Evolutionary conservation across 2,329 filamentous ascomycete species (phyloP).

Genomic region (Sporothrix variecibatus): DNA sequence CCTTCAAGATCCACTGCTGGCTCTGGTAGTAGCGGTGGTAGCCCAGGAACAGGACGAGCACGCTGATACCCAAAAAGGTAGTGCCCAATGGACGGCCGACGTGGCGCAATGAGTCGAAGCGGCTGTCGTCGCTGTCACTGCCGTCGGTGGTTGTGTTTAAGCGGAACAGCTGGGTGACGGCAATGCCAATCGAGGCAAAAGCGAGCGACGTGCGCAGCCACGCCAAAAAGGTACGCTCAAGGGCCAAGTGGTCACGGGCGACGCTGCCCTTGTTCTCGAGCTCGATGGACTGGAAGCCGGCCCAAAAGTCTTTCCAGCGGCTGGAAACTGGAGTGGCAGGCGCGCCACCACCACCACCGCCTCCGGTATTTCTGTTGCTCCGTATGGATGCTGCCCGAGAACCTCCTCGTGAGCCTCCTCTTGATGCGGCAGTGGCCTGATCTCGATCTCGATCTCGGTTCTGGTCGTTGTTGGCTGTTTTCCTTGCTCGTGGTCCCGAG

Average conservation of each 20-base stretch:
- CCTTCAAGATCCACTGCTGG: slow-evolving; percentile 76
- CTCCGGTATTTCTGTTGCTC: background rate
- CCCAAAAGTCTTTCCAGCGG: slow-evolving; percentile 51
- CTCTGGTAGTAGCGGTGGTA: slow-evolving; percentile 77
- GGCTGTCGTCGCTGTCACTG: slow-evolving; percentile 34
- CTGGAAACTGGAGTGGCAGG: slow-evolving; percentile 35
- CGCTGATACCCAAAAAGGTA: slow-evolving; percentile 74
- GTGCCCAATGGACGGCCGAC: slow-evolving; percentile 75
- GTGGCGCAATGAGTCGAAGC: slow-evolving; percentile 53
- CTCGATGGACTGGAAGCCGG: slow-evolving; percentile 64
- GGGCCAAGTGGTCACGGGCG: slow-evolving; percentile 76
- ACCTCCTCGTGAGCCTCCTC: background rate
- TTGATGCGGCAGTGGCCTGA: background rate
- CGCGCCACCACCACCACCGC: background rate
- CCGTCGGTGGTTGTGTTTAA: slow-evolving; percentile 66
- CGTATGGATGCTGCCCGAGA: slow-evolving; percentile 1
- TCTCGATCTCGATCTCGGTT: background rate
- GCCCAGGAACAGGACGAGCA: slow-evolving; percentile 72
- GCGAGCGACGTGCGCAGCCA: slow-evolving; percentile 82
- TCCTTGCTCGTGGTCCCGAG: slow-evolving; percentile 6
- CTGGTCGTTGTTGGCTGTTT: background rate
- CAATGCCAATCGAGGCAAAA: slow-evolving; percentile 81
- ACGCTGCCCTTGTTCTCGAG: slow-evolving; percentile 85
- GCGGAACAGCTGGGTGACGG: slow-evolving; percentile 81
- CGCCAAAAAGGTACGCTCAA: slow-evolving; percentile 82